phyloP scores from a whole-genome alignment of 257 asterid species.

The Anisodus acutangulus region DNA sequence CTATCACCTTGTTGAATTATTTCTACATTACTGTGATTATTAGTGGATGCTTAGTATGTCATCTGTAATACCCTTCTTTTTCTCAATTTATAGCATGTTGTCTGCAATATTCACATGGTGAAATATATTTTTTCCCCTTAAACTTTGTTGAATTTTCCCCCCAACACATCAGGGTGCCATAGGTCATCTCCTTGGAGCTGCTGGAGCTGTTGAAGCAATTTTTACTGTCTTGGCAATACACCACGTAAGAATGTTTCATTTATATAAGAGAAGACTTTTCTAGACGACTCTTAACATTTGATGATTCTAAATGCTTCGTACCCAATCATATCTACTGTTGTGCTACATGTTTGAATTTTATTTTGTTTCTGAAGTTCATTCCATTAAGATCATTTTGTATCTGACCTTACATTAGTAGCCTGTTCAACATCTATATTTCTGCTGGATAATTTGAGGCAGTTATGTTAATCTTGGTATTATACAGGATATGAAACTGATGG shows the following conservation, averaged over 20 bases:
- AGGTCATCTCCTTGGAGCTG: constrained; percentile 98
- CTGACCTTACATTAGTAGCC: constrained; percentile 6
- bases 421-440: neutral
- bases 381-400: neutral
- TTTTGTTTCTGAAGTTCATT: neutral
- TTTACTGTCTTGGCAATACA: constrained; percentile 75
- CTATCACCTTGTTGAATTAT: constrained; percentile 7
- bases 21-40: constrained; percentile 12
- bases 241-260: constrained; percentile 57
- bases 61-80: neutral
- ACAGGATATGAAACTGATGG: constrained; percentile 13
- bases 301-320: neutral
- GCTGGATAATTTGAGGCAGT: neutral
- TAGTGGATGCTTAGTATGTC: constrained; percentile 2
- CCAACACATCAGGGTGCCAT: constrained; percentile 67
- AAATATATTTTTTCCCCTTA: neutral
- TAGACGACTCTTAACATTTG: neutral
- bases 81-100: neutral
- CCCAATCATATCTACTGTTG: neutral
- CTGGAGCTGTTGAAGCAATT: constrained; percentile 96
- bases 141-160: neutral
- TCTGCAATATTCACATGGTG: neutral
- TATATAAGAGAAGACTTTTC: neutral
- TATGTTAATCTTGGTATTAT: neutral
- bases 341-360: neutral